Evolutionary conservation across 176 grass and related monocot genomes (phyloP).

Genomic region (Guadua angustifolia): DNA sequence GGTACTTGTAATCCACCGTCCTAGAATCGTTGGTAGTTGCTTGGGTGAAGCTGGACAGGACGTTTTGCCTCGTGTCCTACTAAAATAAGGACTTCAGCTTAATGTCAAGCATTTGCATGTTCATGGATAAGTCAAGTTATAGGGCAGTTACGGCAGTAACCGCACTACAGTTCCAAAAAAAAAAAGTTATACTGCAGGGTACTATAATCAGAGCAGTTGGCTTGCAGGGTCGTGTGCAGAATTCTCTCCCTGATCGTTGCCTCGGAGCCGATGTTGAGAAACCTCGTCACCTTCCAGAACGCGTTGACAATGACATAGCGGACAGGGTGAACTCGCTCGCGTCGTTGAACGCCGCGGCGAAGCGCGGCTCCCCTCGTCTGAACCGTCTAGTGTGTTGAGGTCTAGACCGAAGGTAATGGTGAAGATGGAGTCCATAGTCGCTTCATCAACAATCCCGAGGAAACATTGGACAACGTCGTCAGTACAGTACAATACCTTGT

Average conservation of each 20-base stretch:
- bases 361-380: slow-evolving; percentile 40
- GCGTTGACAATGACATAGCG: slow-evolving; percentile 61
- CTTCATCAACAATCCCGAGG: slow-evolving; percentile 50
- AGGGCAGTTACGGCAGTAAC: too few relatives aligned
- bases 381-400: slow-evolving; percentile 47
- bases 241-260: slow-evolving; percentile 39
- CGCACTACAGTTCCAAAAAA: too few relatives aligned
- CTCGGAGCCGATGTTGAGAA: slow-evolving; percentile 58
- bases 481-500: not conserved
- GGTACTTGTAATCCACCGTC: slow-evolving; percentile 52
- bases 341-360: slow-evolving; percentile 71
- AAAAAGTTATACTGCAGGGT: too few relatives aligned
- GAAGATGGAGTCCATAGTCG: slow-evolving; percentile 76
- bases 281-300: slow-evolving; percentile 57
- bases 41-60: slow-evolving; percentile 56
- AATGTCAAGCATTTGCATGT: not conserved
- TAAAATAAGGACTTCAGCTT: not conserved
- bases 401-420: slow-evolving; percentile 60
- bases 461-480: not conserved
- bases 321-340: slow-evolving; percentile 59
- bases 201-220: not conserved
- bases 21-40: slow-evolving; percentile 30
- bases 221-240: slow-evolving; percentile 36
- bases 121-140: not conserved
- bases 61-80: slow-evolving; percentile 45